A percentile compares a stretch with the other conserved stretches of the same genome.
Evolutionary conservation across 2,329 filamentous ascomycete species (phyloP).

Genomic region (Akanthomyces muscarius): DNA sequence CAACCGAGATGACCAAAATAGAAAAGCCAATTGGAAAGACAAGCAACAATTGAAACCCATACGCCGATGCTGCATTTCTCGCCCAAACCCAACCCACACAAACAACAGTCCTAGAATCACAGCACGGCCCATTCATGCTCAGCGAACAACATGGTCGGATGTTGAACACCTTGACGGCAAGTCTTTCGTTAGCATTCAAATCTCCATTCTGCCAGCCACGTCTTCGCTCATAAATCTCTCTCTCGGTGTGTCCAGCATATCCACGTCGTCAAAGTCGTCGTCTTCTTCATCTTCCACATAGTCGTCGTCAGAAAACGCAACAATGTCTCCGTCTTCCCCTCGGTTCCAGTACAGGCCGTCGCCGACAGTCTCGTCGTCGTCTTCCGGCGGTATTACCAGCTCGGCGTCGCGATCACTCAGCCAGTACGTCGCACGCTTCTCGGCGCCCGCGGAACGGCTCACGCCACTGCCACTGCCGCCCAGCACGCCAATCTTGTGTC

Average conservation of each 20-base stretch:
- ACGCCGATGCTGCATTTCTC: conserved; percentile 3
- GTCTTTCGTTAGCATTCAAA: conserved; percentile 36
- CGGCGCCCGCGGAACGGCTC: conserved; percentile 24
- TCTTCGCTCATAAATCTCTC: conserved; percentile 60
- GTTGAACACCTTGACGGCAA: background rate
- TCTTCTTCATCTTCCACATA: conserved; percentile 46
- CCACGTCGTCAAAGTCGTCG: conserved; percentile 40
- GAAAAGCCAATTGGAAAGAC: background rate
- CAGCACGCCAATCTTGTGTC: conserved; percentile 14
- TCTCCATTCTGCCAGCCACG: conserved; percentile 59
- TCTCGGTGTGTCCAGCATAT: conserved; percentile 37
- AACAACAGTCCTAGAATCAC: background rate
- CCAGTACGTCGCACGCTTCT: conserved; percentile 85
- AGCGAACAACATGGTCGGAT: background rate
- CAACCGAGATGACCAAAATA: background rate
- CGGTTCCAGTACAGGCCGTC: conserved; percentile 55
- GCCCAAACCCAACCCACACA: background rate
- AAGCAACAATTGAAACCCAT: background rate
- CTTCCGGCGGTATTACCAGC: conserved; percentile 40
- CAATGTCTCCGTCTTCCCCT: conserved; percentile 54
- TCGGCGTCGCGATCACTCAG: conserved; percentile 63
- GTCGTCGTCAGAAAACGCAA: conserved; percentile 50
- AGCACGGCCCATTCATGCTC: background rate
- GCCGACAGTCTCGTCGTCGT: conserved; percentile 46
- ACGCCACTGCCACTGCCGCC: conserved; percentile 15